Percentiles rank a stretch among this genome's conserved stretches.
Evolutionary conservation across 148 eudicot genomes (phyloP).

Genomic region (Amaranthus palmeri): DNA sequence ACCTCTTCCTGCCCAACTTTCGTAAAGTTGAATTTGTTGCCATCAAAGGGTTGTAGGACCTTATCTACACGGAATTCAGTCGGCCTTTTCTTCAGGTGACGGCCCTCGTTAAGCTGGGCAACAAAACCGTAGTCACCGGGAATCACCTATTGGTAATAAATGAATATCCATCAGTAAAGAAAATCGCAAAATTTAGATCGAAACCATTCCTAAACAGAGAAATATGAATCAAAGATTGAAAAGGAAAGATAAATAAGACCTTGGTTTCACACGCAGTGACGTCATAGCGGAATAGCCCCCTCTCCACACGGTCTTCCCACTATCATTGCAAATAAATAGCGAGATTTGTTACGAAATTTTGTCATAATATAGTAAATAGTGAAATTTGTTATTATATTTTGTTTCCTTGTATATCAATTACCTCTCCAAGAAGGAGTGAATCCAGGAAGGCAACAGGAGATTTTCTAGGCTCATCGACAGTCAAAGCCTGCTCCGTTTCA

Average conservation of each 20-base stretch:
- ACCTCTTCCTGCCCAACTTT: constrained; percentile 96
- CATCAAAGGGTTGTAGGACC: constrained; percentile 90
- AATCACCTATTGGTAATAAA: constrained; percentile 48
- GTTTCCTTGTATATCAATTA: constrained; percentile 20
- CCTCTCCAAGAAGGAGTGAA: constrained; percentile 93
- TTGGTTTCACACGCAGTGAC: constrained; percentile 97
- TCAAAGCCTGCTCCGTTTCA: constrained; percentile 34
- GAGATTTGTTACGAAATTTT: background rate
- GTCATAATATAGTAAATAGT: background rate
- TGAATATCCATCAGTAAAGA: constrained; percentile 11
- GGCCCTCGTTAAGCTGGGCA: constrained; percentile 93
- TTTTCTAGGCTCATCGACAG: constrained; percentile 36
- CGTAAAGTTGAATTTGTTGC: constrained; percentile 84
- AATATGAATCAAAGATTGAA: background rate
- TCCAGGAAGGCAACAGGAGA: constrained; percentile 83
- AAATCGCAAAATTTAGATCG: background rate
- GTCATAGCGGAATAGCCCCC: constrained; percentile 93
- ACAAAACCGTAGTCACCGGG: constrained; percentile 76
- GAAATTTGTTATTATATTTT: background rate
- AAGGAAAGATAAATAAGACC: constrained; percentile 37
- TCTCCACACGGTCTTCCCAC: constrained; percentile 96
- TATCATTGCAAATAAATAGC: constrained; percentile 23
- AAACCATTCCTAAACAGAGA: background rate
- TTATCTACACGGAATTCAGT: constrained; percentile 86
- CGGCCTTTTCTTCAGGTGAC: constrained; percentile 90